Percentiles rank a stretch among this genome's conserved stretches.
phyloP scores from a whole-genome alignment of 352 stramenopile species.

The Pythium sukuiense region DNA sequence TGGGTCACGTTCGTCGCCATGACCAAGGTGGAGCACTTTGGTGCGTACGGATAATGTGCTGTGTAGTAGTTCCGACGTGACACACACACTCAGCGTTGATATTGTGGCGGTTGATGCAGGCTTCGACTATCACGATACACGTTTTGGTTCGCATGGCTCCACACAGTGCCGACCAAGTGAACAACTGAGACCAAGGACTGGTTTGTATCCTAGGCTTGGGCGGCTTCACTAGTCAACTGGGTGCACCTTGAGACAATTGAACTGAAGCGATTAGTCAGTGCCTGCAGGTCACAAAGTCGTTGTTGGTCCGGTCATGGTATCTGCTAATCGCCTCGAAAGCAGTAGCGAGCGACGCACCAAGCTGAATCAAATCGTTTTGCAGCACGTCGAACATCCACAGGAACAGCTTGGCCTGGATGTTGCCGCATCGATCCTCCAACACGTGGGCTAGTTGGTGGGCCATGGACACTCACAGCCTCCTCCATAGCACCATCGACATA shows the following conservation, averaged over 20 bases:
- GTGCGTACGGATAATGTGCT: background rate
- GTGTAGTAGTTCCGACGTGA: too few relatives aligned
- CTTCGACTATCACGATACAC: conserved; percentile 8
- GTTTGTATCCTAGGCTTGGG: too few relatives aligned
- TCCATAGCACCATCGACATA: conserved; percentile 12
- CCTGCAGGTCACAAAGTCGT: conserved; percentile 2
- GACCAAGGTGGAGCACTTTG: conserved; percentile 24
- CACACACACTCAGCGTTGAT: too few relatives aligned
- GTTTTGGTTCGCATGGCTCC: conserved; percentile 21
- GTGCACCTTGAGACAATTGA: conserved; percentile 17
- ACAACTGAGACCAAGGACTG: too few relatives aligned
- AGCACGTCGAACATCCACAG: conserved; percentile 14
- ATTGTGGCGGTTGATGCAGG: background rate
- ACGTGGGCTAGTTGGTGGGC: conserved; percentile 19
- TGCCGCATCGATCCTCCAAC: conserved; percentile 3
- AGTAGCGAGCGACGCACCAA: background rate
- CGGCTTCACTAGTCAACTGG: too few relatives aligned
- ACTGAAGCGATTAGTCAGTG: conserved; percentile 27
- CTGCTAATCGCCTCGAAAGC: too few relatives aligned
- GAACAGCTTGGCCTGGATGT: conserved; percentile 18
- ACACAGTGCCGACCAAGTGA: background rate
- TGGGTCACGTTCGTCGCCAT: conserved; percentile 38
- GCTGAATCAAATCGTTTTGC: conserved; percentile 2
- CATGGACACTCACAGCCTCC: conserved; percentile 7
- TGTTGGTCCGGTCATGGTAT: too few relatives aligned